Evolutionary conservation across 169 alveolate species (phyloP), one percentile per base, ranked within the genome.

Genomic region (Plasmodium gonderi): DNA sequence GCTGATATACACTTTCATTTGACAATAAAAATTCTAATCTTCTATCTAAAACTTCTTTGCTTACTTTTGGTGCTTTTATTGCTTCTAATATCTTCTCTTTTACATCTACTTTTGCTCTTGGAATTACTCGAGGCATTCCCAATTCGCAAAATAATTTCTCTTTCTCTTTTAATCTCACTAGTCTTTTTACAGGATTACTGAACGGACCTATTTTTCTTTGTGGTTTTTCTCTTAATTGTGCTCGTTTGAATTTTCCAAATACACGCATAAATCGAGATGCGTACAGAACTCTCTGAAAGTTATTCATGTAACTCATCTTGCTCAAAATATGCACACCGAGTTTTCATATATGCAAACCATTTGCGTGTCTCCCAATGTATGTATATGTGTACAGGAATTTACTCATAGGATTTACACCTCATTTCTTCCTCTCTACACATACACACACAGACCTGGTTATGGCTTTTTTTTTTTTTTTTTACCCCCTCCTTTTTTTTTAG

Each of bases 171-270:
- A 95, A 85, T 38, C 98, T 95, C 12, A 76, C 98, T 47, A 95
- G 82, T 26, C 97, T 91, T 76, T 93, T 87, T 29, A 96, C 97
- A 0, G 96, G 97, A 80, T 95, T 95, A 74, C 95, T 96, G 72
- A 95, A 95, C 8, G 97, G 97, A 0, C 98, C 98, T 23, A 96
- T 95, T 89, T 92, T 95, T 38, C 96, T 85, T 9, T 96, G 92
- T 29, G 98, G 98, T 51, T 94, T 95, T 69, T 96, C 98, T 42
- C 98, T 94, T 89, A 95, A 75, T 79, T 94, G 97, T 40, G 98
- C 98, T n/a, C 98, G 94, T 74, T 96, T 96, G 95, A 96, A 96
- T 47, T 78, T 89, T 49, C 96, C 96, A 26, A 92, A 92, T 11
- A 92, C 95, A n/a, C 95, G 72, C 94, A 93, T 87, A 45, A 93